These are phyloP conservation scores for Jaminaea rosea DNA, from an alignment of 1,284 basidiomycete genomes.

Conservation along the genomic window DNA sequence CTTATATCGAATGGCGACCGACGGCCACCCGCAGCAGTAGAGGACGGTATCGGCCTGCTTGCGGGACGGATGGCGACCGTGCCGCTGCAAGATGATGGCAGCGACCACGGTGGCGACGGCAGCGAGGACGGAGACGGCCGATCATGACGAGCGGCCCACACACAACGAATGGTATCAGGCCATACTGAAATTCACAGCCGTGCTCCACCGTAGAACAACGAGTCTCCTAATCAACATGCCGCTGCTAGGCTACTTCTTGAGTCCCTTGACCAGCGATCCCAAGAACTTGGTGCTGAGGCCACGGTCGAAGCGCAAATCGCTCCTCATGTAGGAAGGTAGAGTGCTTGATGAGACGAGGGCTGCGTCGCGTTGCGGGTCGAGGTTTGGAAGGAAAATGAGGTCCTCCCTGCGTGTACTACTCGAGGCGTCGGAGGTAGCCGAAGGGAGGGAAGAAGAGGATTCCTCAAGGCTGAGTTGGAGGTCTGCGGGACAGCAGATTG, in stretches of 20 bases:
- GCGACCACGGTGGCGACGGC: background rate
- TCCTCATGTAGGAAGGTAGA: conserved; percentile 17
- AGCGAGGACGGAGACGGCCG: no score
- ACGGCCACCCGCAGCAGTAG: background rate
- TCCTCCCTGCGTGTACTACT: conserved; percentile 19
- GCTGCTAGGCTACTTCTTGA: conserved; percentile 10
- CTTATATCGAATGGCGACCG: background rate
- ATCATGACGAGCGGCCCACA: no score
- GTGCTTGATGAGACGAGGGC: conserved; percentile 12
- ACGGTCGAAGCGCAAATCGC: conserved; percentile 22
- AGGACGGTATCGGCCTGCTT: background rate
- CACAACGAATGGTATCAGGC: no score
- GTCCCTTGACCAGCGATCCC: conserved; percentile 10
- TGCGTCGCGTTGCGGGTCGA: conserved; percentile 33
- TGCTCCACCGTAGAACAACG: no score
- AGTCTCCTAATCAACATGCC: no score
- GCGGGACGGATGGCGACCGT: conserved; percentile 8
- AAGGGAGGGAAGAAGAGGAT: conserved; percentile 2
- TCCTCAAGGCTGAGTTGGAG: conserved; percentile 40
- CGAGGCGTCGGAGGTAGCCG: background rate
- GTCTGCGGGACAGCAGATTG: conserved; percentile 9
- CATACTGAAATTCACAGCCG: no score
- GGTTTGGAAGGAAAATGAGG: conserved; percentile 36
- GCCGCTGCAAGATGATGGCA: conserved; percentile 4
- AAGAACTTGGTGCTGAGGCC: conserved; percentile 16